Base-by-base conservation (phyloP, 192 early-diverging fungal genomes). In the Pilaira anomala region DNA sequence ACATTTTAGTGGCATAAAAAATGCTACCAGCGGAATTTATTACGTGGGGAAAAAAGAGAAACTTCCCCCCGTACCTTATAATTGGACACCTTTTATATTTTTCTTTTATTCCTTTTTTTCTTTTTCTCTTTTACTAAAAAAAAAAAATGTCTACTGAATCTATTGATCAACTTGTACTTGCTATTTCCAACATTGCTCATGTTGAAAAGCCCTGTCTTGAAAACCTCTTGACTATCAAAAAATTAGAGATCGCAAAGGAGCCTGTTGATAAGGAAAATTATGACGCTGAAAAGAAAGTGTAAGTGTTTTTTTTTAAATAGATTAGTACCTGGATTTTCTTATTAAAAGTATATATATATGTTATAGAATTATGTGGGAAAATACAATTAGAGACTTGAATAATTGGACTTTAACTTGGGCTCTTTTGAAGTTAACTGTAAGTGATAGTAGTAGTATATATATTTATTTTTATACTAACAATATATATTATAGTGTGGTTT, bases 161-260 rank as follows among this genome's bases (percentile, higher is more conserved):
- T 33, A 56, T 73, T 19, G 62, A 73, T 24, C 51, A 73, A 19
- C 45, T 73, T 21, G 30, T 48, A 2, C 60, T 67, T 48, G 65
- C 65, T 48, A 41, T 68, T 56, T 65, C 71, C 39, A 65, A 54
- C n/a, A 28, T 73, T 45, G 26, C 50, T 14, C 71, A 73, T 29
- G 48, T 64, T 33, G 64, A 73, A 30, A 33, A 53, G 16, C 60
- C 71, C 40, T 66, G 51, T 21, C 46, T 56, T 7, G 29, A 67
- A 42, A 63, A 56, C 39, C n/a, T 41, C 4, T 24, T 67, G 7
- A 41, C 42, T 18, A 30, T 62, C 16, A 36, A 62, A 5, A 55
- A 62, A 18, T 16, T 72, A 3, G 58, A 67, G 18, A 60, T 40
- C 0, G 62, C 56, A 22, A 42, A 50, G 13, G 57, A 59, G 13